A percentile compares a stretch with the other conserved stretches of the same genome.
Evolutionary conservation across 176 grass and related monocot genomes (phyloP).

Genomic region (Eragrostis nindensis): DNA sequence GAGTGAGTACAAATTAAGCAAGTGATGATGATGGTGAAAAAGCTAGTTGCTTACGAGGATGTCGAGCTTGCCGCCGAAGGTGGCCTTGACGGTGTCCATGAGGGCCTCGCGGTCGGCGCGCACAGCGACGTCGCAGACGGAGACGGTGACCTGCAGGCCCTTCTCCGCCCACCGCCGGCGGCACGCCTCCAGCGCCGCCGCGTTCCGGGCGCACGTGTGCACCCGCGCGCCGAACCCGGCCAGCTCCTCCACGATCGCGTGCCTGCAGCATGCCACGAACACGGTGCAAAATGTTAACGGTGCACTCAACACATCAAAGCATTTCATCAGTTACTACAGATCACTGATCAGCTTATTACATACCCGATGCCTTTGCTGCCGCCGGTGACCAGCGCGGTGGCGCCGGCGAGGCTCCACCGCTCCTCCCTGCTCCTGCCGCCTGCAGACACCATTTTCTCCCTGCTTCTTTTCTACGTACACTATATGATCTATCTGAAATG

Average conservation of each 20-base stretch:
- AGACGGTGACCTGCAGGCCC: slow-evolving; percentile 9
- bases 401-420: slow-evolving; percentile 41
- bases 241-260: slow-evolving; percentile 51
- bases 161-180: slow-evolving; percentile 30
- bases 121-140: slow-evolving; percentile 49
- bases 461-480: not conserved
- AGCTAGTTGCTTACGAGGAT: slow-evolving; percentile 44
- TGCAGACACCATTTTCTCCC: not conserved
- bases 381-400: slow-evolving; percentile 51
- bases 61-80: slow-evolving; percentile 46
- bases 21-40: not conserved
- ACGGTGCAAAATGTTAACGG: too few relatives aligned
- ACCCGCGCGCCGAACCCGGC: slow-evolving; percentile 33
- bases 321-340: too few relatives aligned
- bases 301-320: too few relatives aligned
- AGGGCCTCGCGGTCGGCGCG: slow-evolving; percentile 32
- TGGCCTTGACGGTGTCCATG: not conserved
- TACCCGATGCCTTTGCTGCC: slow-evolving; percentile 59
- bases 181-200: slow-evolving; percentile 44
- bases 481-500: not conserved
- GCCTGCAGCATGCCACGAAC: too few relatives aligned
- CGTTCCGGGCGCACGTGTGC: slow-evolving; percentile 43
- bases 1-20: not conserved
- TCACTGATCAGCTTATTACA: not conserved
- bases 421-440: not conserved